Evolutionary conservation across 352 stramenopile species (phyloP).

Genomic region (Phytopythium sindhum): DNA sequence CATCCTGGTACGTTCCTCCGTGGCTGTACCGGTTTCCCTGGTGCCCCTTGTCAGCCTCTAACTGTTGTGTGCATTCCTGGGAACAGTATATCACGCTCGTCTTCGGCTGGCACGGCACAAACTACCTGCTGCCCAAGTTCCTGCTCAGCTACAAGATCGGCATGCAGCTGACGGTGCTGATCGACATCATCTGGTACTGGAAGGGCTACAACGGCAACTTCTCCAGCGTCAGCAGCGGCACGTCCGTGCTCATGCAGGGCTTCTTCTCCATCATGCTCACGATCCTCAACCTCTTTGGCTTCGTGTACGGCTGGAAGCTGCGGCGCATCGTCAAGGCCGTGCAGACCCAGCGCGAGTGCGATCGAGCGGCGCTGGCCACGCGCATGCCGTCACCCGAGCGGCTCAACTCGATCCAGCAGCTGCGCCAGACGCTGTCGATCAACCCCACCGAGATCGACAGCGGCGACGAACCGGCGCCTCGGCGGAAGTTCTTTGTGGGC

Average conservation of each 20-base stretch:
- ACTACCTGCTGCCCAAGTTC: constrained; percentile 83
- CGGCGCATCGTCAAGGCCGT: constrained; percentile 84
- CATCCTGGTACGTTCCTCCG: constrained; percentile 49
- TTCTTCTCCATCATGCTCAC: constrained; percentile 84
- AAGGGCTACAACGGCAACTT: constrained; percentile 86
- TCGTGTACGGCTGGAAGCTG: constrained; percentile 88
- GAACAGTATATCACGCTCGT: constrained; percentile 77
- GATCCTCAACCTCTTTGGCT: constrained; percentile 68
- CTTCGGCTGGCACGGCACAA: constrained; percentile 86
- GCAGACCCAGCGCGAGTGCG: constrained; percentile 73
- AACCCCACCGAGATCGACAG: constrained; percentile 49
- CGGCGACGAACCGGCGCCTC: constrained; percentile 26
- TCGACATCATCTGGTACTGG: constrained; percentile 86
- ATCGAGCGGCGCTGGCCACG: constrained; percentile 73
- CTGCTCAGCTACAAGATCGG: constrained; percentile 88
- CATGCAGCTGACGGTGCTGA: constrained; percentile 81
- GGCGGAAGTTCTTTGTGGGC: constrained; percentile 48
- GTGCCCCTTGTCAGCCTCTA: neutral
- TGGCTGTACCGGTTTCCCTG: neutral
- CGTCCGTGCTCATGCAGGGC: constrained; percentile 80
- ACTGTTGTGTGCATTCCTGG: neutral
- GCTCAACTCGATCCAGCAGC: constrained; percentile 37
- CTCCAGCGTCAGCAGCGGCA: constrained; percentile 71
- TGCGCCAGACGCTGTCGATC: constrained; percentile 54
- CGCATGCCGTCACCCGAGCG: constrained; percentile 61